Conservation (phyloP, 805 yeast species). For the Candida maesae region DNA sequence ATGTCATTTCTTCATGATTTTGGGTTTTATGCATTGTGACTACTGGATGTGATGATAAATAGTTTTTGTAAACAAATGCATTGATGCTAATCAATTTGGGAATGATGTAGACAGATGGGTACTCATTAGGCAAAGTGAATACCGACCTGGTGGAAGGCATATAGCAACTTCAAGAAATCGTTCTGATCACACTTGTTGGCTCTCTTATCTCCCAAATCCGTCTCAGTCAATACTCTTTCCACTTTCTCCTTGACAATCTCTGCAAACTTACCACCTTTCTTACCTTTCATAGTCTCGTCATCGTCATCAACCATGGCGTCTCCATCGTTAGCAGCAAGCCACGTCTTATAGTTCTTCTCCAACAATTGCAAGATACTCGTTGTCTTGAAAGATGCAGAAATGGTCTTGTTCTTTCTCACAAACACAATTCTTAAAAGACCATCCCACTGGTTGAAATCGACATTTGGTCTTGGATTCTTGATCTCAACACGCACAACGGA, state of each 20-base stretch:
- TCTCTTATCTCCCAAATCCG: slow-evolving; percentile 81
- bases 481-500: slow-evolving; percentile 93
- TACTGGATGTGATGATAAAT: no score
- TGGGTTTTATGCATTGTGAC: no score
- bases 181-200: slow-evolving; percentile 94
- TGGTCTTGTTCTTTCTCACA: slow-evolving; percentile 89
- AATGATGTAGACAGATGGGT: no score
- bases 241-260: slow-evolving; percentile 63
- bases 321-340: slow-evolving; percentile 49
- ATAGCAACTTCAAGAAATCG: slow-evolving; percentile 80
- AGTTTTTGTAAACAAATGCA: no score
- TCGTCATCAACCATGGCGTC: slow-evolving; percentile 37
- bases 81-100: no score
- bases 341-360: slow-evolving; percentile 85
- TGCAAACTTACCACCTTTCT: slow-evolving; percentile 31
- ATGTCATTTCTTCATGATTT: neutral
- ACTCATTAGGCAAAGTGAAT: slow-evolving; percentile 91
- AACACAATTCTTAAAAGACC: slow-evolving; percentile 89
- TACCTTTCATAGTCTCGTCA: slow-evolving; percentile 24
- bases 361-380: slow-evolving; percentile 73
- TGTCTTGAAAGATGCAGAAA: slow-evolving; percentile 89
- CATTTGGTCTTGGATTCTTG: slow-evolving; percentile 88
- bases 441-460: slow-evolving; percentile 96
- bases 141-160: slow-evolving; percentile 95
- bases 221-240: slow-evolving; percentile 67